Conservation (phyloP, 805 yeast genomes). For the Zygotorulaspora chibaensis region DNA sequence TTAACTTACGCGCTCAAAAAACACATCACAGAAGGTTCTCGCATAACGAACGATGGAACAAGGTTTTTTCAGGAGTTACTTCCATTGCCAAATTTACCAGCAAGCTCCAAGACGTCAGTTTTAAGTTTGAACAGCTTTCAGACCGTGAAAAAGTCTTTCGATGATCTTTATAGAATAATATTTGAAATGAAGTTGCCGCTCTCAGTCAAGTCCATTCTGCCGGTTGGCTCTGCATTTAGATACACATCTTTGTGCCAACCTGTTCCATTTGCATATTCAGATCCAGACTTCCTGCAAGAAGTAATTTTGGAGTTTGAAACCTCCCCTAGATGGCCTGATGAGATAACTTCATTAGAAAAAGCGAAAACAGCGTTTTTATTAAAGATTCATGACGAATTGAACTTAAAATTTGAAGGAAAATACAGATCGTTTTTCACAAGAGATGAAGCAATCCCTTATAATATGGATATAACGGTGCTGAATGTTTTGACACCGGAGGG, state of each 20-base stretch:
- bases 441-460: slow-evolving; percentile 66
- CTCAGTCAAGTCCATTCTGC: slow-evolving; percentile 62
- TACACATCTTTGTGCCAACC: slow-evolving; percentile 75
- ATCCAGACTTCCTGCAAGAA: slow-evolving; percentile 76
- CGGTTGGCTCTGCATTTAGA: slow-evolving; percentile 71
- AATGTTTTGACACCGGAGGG: slow-evolving; percentile 84
- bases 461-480: slow-evolving; percentile 51
- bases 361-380: slow-evolving; percentile 87
- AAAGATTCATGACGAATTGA: slow-evolving; percentile 51
- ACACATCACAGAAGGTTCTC: slow-evolving; percentile 50
- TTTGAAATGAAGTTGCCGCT: slow-evolving; percentile 61
- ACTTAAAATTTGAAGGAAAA: slow-evolving; percentile 44
- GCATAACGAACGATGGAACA: slow-evolving; percentile 34
- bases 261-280: slow-evolving; percentile 70
- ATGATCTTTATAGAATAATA: slow-evolving; percentile 50
- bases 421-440: slow-evolving; percentile 59
- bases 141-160: slow-evolving; percentile 49
- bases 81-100: slow-evolving; percentile 59
- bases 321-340: slow-evolving; percentile 95
- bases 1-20: slow-evolving; percentile 56
- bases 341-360: slow-evolving; percentile 74
- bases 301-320: slow-evolving; percentile 82
- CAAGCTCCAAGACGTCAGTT: slow-evolving; percentile 51
- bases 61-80: slow-evolving; percentile 46
- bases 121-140: slow-evolving; percentile 42